Evolutionary conservation across 495 filamentous ascomycete genomes (phyloP).

Genomic region (Podospora pseudopauciseta): DNA sequence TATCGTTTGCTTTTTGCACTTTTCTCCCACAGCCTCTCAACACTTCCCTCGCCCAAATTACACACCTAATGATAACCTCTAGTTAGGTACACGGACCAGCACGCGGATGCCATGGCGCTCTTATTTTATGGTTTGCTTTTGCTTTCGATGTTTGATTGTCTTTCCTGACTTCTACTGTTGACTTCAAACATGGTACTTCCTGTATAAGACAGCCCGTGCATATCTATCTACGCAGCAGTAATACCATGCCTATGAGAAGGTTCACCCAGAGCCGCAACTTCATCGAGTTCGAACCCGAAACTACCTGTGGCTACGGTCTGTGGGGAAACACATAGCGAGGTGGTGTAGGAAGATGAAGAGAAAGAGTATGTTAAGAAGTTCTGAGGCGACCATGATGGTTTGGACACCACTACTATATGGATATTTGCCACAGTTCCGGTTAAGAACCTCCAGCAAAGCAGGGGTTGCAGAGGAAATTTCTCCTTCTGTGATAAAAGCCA

Average conservation of each 20-base stretch:
- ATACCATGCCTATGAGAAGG: too few relatives aligned
- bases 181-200: too few relatives aligned
- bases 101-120: neutral
- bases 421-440: neutral
- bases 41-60: too few relatives aligned
- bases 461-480: neutral
- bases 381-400: neutral
- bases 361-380: too few relatives aligned
- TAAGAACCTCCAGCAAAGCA: neutral
- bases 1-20: neutral
- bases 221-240: too few relatives aligned
- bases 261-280: too few relatives aligned
- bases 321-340: too few relatives aligned
- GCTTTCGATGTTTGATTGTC: neutral
- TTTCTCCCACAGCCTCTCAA: neutral
- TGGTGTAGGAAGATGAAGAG: too few relatives aligned
- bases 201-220: too few relatives aligned
- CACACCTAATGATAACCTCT: too few relatives aligned
- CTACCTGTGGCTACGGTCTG: too few relatives aligned
- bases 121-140: neutral
- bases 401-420: neutral
- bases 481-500: neutral
- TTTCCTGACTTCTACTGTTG: neutral
- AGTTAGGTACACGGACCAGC: neutral
- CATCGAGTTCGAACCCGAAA: too few relatives aligned